These are phyloP conservation scores for Colletotrichum eleusines DNA, from an alignment of 2,329 filamentous ascomycete genomes.

Conservation along the genomic window DNA sequence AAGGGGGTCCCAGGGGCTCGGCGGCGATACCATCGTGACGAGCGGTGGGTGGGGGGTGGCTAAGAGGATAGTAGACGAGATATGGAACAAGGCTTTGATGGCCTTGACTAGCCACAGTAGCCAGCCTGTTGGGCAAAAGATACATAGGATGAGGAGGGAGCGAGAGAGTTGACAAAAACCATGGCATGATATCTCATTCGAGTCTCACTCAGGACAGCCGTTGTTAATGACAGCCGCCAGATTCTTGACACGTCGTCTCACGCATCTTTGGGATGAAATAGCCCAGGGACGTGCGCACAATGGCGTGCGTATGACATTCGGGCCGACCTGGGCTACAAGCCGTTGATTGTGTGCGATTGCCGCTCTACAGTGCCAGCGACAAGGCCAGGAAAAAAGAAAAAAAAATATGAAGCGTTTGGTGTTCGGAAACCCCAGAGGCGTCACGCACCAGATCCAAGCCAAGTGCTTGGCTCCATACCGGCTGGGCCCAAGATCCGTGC, in stretches of 20 bases:
- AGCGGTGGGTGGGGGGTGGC: neutral
- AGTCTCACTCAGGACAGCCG: neutral
- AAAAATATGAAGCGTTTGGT: constrained; percentile 24
- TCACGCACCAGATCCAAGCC: constrained; percentile 5
- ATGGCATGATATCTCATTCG: constrained; percentile 12
- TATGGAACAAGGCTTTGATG: constrained; percentile 6
- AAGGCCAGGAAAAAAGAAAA: neutral
- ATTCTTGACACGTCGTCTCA: constrained; percentile 9
- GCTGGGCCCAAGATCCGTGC: constrained; percentile 32
- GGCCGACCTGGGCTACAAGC: no score
- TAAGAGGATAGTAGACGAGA: neutral
- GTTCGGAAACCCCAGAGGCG: constrained; percentile 10
- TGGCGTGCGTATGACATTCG: neutral
- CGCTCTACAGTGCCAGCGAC: neutral
- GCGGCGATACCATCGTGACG: neutral
- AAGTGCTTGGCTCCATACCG: constrained; percentile 14
- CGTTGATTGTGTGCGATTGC: neutral
- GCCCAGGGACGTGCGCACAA: constrained; percentile 17
- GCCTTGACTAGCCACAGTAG: constrained; percentile 9
- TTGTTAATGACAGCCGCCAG: constrained; percentile 19
- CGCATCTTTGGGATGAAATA: constrained; percentile 28
- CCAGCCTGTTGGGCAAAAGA: neutral
- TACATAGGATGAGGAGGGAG: neutral
- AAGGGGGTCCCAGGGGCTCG: constrained; percentile 3
- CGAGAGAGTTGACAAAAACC: neutral